Evolutionary conservation across 2,329 filamentous ascomycete species (phyloP), one percentile per base, ranked within the genome.

Genomic region (Fusarium gaditjirri): DNA sequence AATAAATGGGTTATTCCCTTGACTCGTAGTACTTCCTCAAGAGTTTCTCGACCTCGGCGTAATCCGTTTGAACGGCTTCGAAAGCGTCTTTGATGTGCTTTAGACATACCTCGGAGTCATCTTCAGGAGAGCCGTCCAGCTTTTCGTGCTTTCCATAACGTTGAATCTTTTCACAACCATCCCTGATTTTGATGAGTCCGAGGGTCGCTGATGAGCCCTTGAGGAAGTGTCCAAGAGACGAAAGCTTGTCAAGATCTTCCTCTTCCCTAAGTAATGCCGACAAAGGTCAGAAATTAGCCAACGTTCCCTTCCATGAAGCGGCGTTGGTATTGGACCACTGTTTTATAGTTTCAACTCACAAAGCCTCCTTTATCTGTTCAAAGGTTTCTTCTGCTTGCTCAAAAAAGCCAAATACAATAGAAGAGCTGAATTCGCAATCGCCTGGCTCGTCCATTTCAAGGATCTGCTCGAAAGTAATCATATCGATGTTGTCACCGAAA

Each of bases 201-300:
- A 99, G 88, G 8, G 96, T 98, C 42, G 96, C 95, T 13, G 95
- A 98, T 11, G 95, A 98, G 67, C 96, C 96, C 84, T 99, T 99
- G 75, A 99, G 88, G 84, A 97, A 99, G 84, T 99, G 96, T 44
- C 96, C 96, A 36, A 97, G 90, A 58, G 89, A 87, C 38, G 94
- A 97, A 41, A 98, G 89, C 73, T 90, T 85, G n/a, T 84, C 82
- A 63, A 98, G 89, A 66, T 97, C 86, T 78, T 89, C 87, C 5
- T 87, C 81, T 73, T 89, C 82, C 73, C 94, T 97, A 27, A 79
- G 17, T 17, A 41, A 11, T 8, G 25, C 14, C 19, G 38, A 38
- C 33, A 33, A n/a, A 14, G 31, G 16, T 11, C 39, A 29, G 27
- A 29, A 17, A 38, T 68, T 43, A 68, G 65, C 46, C 8, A 19